Percentiles rank a stretch among this genome's conserved stretches.
Conservation (phyloP, 768 basidiomycete species). For the Kwoniella sp. region DNA sequence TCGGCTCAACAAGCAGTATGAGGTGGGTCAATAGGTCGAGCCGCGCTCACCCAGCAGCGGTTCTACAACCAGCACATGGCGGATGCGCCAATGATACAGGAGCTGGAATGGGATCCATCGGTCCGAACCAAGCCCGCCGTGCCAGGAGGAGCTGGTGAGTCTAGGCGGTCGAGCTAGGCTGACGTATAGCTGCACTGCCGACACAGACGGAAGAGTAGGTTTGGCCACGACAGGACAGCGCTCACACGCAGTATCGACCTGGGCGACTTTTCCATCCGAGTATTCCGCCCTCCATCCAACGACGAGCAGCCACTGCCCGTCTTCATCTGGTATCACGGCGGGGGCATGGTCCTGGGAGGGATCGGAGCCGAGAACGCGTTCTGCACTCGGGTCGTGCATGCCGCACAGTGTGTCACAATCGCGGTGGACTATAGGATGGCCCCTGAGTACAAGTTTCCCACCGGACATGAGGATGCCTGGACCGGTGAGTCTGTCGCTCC, state of each 20-base stretch:
- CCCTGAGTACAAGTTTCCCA: constrained; percentile 67
- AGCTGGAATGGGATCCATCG: constrained; percentile 15
- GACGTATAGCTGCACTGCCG: constrained; percentile 3
- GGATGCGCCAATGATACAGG: constrained; percentile 19
- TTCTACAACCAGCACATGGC: constrained; percentile 26
- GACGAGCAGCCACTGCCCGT: constrained; percentile 51
- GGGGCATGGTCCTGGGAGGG: constrained; percentile 71
- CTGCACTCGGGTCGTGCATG: constrained; percentile 61
- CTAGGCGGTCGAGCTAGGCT: neutral
- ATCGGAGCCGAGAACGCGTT: constrained; percentile 60
- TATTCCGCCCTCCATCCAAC: constrained; percentile 61
- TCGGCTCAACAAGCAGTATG: constrained; percentile 64
- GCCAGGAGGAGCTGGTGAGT: constrained; percentile 22
- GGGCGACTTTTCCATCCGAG: constrained; percentile 60
- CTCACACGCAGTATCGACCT: constrained; percentile 11
- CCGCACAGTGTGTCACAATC: constrained; percentile 61
- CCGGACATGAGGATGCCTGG: constrained; percentile 67
- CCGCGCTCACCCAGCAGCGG: constrained; percentile 46
- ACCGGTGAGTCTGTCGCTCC: constrained; percentile 45
- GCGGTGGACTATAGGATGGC: constrained; percentile 69
- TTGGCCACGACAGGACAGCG: neutral
- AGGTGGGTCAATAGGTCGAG: constrained; percentile 60
- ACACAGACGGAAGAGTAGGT: constrained; percentile 15
- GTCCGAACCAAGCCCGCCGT: constrained; percentile 16
- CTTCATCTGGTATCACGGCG: constrained; percentile 71